phyloP scores from a whole-genome alignment of 345 rosid species.

The Hevea brasiliensis region DNA sequence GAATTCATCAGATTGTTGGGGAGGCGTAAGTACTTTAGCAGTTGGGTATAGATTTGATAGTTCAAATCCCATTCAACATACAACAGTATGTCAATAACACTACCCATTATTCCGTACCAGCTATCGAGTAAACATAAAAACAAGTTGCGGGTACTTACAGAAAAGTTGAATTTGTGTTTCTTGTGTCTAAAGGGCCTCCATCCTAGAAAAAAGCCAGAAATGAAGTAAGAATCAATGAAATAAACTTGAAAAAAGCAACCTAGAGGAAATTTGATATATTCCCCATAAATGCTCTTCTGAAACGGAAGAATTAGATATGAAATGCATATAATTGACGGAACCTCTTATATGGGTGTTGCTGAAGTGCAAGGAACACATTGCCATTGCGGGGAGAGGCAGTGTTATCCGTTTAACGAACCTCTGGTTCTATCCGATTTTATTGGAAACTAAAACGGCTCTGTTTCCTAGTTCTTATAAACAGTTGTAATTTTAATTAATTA shows the following conservation, averaged over 20 bases:
- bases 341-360: neutral
- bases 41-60: neutral
- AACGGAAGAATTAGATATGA: no score
- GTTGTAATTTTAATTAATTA: neutral
- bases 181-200: constrained; percentile 1
- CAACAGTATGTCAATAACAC: no score
- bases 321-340: neutral
- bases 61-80: no score
- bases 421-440: neutral
- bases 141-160: constrained; percentile 1
- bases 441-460: neutral
- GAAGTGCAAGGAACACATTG: neutral
- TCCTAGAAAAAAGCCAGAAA: neutral
- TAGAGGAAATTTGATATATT: neutral
- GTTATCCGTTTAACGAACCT: neutral
- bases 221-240: neutral
- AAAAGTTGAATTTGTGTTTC: constrained; percentile 1
- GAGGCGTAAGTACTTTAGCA: neutral
- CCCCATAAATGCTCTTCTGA: no score
- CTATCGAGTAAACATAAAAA: neutral
- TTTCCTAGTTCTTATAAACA: neutral
- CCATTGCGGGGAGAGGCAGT: neutral
- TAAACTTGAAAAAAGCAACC: neutral
- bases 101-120: no score
- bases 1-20: neutral